These are phyloP conservation scores for Eucalyptus albens DNA, from an alignment of 345 rosid species.

Conservation along the genomic window DNA sequence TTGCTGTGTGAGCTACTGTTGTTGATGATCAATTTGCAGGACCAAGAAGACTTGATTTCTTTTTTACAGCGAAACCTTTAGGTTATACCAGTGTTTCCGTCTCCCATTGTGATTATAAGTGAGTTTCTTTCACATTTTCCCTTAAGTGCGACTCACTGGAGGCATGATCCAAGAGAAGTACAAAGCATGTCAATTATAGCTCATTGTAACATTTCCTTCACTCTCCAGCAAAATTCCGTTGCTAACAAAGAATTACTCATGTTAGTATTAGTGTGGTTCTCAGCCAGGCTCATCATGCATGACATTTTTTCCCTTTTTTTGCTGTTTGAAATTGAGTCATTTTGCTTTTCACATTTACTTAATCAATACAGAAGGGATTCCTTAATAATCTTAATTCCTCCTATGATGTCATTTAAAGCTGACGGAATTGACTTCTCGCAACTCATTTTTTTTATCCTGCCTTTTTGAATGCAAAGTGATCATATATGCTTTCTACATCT, in stretches of 20 bases:
- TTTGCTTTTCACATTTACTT: background rate
- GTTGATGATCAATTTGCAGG: background rate
- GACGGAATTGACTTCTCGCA: background rate
- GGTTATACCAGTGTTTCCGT: background rate
- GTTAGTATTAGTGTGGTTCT: background rate
- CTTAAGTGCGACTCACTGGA: background rate
- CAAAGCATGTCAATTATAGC: background rate
- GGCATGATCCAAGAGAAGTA: background rate
- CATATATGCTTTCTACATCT: background rate
- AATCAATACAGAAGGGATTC: background rate
- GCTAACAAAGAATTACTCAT: background rate
- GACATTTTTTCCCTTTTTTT: background rate
- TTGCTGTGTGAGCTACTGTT: background rate
- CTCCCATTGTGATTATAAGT: background rate
- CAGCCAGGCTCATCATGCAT: background rate
- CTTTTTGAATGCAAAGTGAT: background rate
- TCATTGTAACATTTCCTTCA: background rate
- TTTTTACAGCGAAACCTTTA: background rate
- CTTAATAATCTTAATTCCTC: background rate
- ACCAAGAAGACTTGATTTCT: background rate
- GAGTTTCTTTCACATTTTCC: background rate
- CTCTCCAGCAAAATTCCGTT: background rate
- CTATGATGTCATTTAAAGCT: background rate
- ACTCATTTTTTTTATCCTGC: background rate
- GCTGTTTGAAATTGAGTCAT: background rate